Conservation (phyloP, 2,329 filamentous ascomycete genomes). For the Colletotrichum sp. region DNA sequence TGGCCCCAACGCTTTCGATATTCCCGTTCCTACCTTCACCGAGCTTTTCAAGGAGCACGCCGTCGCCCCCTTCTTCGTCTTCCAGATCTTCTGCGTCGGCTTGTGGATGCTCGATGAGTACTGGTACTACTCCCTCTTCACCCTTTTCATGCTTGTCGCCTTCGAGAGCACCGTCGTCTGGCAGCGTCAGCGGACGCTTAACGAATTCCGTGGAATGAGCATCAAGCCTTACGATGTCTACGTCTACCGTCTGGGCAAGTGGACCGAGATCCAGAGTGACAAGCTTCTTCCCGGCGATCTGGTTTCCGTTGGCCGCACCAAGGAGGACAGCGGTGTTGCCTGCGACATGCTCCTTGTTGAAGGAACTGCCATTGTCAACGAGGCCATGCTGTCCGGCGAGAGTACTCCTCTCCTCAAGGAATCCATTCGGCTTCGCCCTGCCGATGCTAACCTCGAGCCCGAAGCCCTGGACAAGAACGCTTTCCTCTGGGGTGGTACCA, state of each 20-base stretch:
- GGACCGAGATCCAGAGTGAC: conserved; percentile 89
- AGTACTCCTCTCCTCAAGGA: conserved; percentile 97
- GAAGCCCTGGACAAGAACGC: conserved; percentile 96
- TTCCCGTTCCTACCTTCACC: conserved; percentile 92
- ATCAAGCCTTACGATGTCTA: conserved; percentile 98
- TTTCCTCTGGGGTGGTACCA: conserved; percentile 96
- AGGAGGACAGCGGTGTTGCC: conserved; percentile 95
- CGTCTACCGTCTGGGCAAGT: conserved; percentile 86
- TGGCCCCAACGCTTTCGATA: conserved; percentile 95
- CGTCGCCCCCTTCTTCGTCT: conserved; percentile 98
- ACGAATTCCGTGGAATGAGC: conserved; percentile 98
- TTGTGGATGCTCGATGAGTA: conserved; percentile 99
- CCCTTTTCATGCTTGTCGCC: conserved; percentile 95
- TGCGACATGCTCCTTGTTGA: conserved; percentile 97
- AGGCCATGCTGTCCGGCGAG: conserved; percentile 98
- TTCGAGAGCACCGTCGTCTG: conserved; percentile 99
- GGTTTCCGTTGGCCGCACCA: conserved; percentile 89
- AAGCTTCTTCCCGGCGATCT: conserved; percentile 92
- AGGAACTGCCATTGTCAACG: conserved; percentile 96
- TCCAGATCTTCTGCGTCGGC: conserved; percentile 98
- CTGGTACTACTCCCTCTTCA: conserved; percentile 99
- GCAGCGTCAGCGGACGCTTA: conserved; percentile 95
- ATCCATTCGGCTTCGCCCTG: conserved; percentile 87
- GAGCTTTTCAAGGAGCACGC: conserved; percentile 99
- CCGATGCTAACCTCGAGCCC: conserved; percentile 79